Base-by-base conservation (phyloP, 1,284 basidiomycete genomes). In the Tylopilus orsonianus region DNA sequence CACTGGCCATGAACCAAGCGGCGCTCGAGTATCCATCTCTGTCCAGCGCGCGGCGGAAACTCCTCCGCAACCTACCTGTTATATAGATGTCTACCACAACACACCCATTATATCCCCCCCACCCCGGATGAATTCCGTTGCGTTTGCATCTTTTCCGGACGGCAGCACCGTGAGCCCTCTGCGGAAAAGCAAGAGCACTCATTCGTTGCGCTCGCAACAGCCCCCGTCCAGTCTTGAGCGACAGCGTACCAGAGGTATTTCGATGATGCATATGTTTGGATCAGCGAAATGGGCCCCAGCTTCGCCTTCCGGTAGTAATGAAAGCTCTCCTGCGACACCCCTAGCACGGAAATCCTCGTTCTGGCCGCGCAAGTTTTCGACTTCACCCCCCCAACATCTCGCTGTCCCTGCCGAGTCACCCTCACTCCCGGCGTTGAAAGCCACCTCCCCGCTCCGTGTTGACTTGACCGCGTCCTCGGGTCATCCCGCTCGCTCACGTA, bases 311-410 rank as follows among this genome's bases (percentile, higher is more conserved):
- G 34, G 53, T 18, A 44, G 53, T 9, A 41, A 34, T 41, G 50
- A 49, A 38, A 46, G 56, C 16, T 53, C 61, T 52, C 19, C 58
- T 27, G 54, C 72, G 6, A 76, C 73, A 49, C 58, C 66, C 7
- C 58, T 85, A 36, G 65, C 72, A 27, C 77, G 81, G 41, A 80
- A 77, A 60, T 58, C 80, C 18, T 87, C 77, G 0, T 79, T 80
- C 51, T 79, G 78, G 76, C 70, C 68, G 23, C 67, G 76, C 18
- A 77, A 65, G 53, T 59, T 55, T 55, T 67, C 43, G 56, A 39
- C 57, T 59, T 36, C 56, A 46, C 42, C 64, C 8, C 41, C 52
- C 26, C 61, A 56, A 38, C 52, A 52, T 46, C 59, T 48, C 29
- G 38, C 55, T 42, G 55, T 49, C 30, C 62, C 67, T 26, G 42